Evolutionary conservation across 2,329 filamentous ascomycete species (phyloP), one percentile per base, ranked within the genome.

Genomic region (Hirsutella rhossiliensis): DNA sequence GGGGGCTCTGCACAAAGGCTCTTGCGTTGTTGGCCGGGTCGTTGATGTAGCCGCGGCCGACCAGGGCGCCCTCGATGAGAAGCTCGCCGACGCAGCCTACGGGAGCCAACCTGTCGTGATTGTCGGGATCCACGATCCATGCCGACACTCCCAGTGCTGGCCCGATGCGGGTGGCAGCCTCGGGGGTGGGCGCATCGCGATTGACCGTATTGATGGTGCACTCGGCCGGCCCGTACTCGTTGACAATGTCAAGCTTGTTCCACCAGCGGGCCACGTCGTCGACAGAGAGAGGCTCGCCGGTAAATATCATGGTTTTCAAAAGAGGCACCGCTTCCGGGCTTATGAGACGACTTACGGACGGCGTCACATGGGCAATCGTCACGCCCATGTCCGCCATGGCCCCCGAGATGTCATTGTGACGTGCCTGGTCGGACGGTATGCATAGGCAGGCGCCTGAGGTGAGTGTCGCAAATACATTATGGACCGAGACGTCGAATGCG

Each of bases 1-100:
- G 29, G 13, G 29, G 29, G 8, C 8, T 17, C 74, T 62, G 13
- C 59, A 54, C 13, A 30, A 12, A 47, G 2, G 41, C 30, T 17
- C 5, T 23, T 1, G 9, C 55, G 5, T 54, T 58, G 42, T 46
- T 50, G 8, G 42, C 47, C 1, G 41, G 37, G 18, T 55, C 47
- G 5, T 45, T 42, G 11, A 58, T 45, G 32, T 52, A 62, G 5
- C 52, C 55, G 1, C 48, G 41, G 8, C 45, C 49, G 3, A 60
- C 41, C 1, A 50, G 38, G 5, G 52, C 51, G 0, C 55, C 55
- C 34, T 58, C 52, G 8, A 60, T 40, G 1, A 56, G 18, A 2
- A 59, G 42, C 42, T 60, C 58, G 3, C 56, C 58, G 4, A 55
- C 34, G 9, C 38, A 40, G 1, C 54, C 51, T 19, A 52, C 37